These are phyloP conservation scores for Sporothrix euskadiensis DNA, from an alignment of 2,329 filamentous ascomycete species.

Conservation along the genomic window DNA sequence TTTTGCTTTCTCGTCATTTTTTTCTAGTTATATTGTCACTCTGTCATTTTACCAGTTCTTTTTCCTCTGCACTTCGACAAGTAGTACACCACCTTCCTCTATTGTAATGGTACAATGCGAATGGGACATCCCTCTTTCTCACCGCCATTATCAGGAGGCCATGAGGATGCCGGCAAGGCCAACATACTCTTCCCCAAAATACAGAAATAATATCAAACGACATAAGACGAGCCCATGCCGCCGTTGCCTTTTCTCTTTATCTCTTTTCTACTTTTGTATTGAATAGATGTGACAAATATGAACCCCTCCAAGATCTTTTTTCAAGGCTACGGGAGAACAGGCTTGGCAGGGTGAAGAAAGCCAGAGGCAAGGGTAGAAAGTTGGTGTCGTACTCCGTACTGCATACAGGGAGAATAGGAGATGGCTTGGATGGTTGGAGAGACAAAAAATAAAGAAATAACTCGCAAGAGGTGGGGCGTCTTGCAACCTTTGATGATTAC, in stretches of 20 bases:
- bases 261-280: background rate
- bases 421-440: background rate
- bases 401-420: background rate
- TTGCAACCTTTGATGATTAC: slow-evolving; percentile 12
- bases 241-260: background rate
- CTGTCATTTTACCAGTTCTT: background rate
- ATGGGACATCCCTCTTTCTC: slow-evolving; percentile 6
- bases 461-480: slow-evolving; percentile 9
- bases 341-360: background rate
- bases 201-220: background rate
- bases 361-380: background rate
- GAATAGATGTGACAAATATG: too few species aligned
- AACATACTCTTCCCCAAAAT: background rate
- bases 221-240: background rate
- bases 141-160: slow-evolving; percentile 13
- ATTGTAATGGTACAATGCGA: slow-evolving; percentile 1
- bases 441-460: background rate
- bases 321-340: background rate
- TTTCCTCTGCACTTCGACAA: background rate
- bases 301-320: background rate
- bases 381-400: slow-evolving; percentile 22
- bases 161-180: background rate
- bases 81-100: slow-evolving; percentile 7
- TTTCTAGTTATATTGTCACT: background rate
- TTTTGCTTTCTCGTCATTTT: background rate